Evolutionary conservation across 306 rosid species (phyloP), one percentile per base, ranked within the genome.

Genomic region (Styphnolobium japonicum): DNA sequence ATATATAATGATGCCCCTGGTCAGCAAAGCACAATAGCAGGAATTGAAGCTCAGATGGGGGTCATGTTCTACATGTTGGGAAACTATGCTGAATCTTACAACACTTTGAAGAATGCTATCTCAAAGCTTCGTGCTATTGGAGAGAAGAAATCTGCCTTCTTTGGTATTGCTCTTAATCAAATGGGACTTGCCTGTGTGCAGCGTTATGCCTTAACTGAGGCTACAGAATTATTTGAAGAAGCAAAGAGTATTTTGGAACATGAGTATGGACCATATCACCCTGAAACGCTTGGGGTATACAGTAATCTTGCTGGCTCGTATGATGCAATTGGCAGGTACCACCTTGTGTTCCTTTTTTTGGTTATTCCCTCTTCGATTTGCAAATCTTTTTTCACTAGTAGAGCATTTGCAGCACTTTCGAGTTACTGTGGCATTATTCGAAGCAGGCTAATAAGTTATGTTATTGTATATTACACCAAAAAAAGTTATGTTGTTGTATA

Each of bases 11-110:
- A 88, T 69, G 88, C 92, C 67, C 98, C 98, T 3, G 97, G 97
- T 67, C 98, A 96, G 83, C 99, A 93, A 65, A 89, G 87, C 84
- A 87, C 93, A 58, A 73, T 90, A 52, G 94, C 98, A 18, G 97
- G 99, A 71, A 91, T 96, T 45, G 99, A 96, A 86, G 99, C 99
- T 70, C 99, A 96, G 90, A 87, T 93, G 86, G 99, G 99, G 75
- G 97, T 93, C 70, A 83, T 93, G 87, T 36, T 89, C 85, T 93
- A 93, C 82, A 90, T 90, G 91, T 31, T 91, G 87, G 99, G 92
- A 57, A 88, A 89, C 72, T 96, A 89, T 81, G 29, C 91, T 3
- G 96, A 91, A 60, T 93, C 99, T 66, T 93, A 96, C 84, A 83
- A 87, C 64, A 80, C 91, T 70, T 88, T 96, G 67, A 89, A 90